A percentile compares a stretch with the other conserved stretches of the same genome.
Conservation (phyloP, 2,329 filamentous ascomycete species). For the Fusarium decemcellulare region DNA sequence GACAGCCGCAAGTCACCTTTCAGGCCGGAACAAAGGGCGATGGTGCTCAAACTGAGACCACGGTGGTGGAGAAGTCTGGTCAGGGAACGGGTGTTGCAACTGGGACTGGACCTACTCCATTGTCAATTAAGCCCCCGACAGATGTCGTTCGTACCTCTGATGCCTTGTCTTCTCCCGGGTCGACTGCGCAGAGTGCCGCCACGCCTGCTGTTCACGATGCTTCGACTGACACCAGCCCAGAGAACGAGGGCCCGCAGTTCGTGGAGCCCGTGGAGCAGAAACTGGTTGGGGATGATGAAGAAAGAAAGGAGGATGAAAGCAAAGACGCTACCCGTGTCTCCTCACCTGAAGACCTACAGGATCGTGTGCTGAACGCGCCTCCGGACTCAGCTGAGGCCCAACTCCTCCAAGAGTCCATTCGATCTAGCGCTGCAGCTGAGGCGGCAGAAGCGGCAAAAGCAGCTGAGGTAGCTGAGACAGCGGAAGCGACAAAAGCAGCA, state of each 20-base stretch:
- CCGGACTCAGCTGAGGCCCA: constrained; percentile 59
- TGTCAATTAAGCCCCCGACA: constrained; percentile 53
- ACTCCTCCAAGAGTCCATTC: constrained; percentile 59
- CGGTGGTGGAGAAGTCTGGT: constrained; percentile 12
- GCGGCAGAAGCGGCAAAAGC: constrained; percentile 8
- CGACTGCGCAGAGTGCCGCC: constrained; percentile 80
- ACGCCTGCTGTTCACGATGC: constrained; percentile 78
- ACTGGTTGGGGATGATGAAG: constrained; percentile 57
- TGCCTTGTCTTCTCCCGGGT: constrained; percentile 69
- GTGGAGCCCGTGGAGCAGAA: constrained; percentile 64
- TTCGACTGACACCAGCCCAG: constrained; percentile 82
- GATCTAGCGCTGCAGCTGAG: constrained; percentile 45
- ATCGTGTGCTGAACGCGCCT: constrained; percentile 39
- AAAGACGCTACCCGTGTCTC: constrained; percentile 20
- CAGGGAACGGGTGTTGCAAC: constrained; percentile 14
- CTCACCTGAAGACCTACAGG: constrained; percentile 37
- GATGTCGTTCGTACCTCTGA: constrained; percentile 58
- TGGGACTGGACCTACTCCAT: constrained; percentile 10
- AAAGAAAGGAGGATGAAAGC: constrained; percentile 39
- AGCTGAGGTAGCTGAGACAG: not conserved
- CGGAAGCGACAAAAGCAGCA: too few relatives aligned
- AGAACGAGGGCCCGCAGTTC: constrained; percentile 74
- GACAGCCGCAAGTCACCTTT: constrained; percentile 50
- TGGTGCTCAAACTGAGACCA: constrained; percentile 13
- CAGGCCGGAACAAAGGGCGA: constrained; percentile 50